Percentiles rank a stretch among this genome's conserved stretches.
Evolutionary conservation across 768 basidiomycete species (phyloP).

Genomic region (Auriscalpium vulgare): DNA sequence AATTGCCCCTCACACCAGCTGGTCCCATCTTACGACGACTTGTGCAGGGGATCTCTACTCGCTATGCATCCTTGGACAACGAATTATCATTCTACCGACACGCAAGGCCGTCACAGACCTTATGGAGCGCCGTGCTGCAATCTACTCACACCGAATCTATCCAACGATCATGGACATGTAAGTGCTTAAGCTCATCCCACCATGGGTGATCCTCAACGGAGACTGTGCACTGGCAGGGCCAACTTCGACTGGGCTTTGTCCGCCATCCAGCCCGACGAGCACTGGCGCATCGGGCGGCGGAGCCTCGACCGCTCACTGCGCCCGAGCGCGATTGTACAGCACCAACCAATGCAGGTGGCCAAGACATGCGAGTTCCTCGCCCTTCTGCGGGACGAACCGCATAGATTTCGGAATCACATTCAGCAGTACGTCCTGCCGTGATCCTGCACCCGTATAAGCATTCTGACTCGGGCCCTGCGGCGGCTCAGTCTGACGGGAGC

Average conservation of each 20-base stretch:
- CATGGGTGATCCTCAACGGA: too few species aligned
- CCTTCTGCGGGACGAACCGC: neutral
- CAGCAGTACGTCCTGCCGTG: neutral
- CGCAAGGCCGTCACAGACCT: neutral
- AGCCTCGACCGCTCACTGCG: neutral
- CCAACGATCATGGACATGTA: too few species aligned
- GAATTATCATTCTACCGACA: neutral
- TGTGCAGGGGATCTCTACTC: neutral
- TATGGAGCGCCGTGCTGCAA: neutral
- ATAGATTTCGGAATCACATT: neutral
- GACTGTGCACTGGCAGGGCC: neutral
- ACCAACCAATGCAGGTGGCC: neutral
- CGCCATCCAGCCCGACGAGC: neutral
- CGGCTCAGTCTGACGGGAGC: neutral
- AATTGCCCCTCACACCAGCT: too few species aligned
- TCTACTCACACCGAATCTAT: neutral
- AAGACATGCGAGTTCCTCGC: neutral
- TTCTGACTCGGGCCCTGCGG: too few species aligned
- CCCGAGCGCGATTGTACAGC: neutral
- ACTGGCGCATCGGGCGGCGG: neutral
- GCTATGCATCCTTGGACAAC: neutral
- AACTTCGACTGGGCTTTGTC: neutral
- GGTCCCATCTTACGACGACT: too few species aligned
- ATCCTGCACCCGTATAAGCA: too few species aligned
- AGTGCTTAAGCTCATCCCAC: too few species aligned